Evolutionary conservation across 2,329 filamentous ascomycete genomes (phyloP), one percentile per base, ranked within the genome.

Genomic region (Aureobasidium sp.): DNA sequence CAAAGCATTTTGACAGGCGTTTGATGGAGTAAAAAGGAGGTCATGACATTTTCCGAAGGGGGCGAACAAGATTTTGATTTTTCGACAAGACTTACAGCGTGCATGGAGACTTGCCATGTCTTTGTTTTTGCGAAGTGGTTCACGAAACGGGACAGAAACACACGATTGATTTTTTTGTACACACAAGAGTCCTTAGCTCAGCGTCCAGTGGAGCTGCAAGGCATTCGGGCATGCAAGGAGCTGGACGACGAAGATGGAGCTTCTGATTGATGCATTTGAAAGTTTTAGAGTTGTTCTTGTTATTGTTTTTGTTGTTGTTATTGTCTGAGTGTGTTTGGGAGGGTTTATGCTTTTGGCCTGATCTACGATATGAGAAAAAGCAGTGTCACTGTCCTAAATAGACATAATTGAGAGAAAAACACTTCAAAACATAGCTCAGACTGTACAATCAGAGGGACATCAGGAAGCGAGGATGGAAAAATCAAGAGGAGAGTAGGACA

Each of bases 341-440:
- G 52, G 52, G 52, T 54, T 57, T 57, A 57, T 57, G 41, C 53
- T 57, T 54, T 57, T 57, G 53, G 39, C 39, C 53, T 36, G 39
- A 57, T 57, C 27, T 45, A 57, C 30, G 53, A 57, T 10, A 25
- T 57, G 29, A 55, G 32, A 57, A 45, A 36, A 42, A 55, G 52
- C 29, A 44, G 37, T 41, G 29, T 44, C 30, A 44, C 42, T 39
- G 32, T 42, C 30, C 25, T 42, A 39, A 39, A 21, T 58, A 47
- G 30, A 47, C 27, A 13, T 47, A 58, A 45, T 44, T 4, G n/a
- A 57, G 30, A 54, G 30, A 54, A 54, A 54, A 48, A 48, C 27
- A 48, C 45, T 16, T 9, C 16, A 29, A 53, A 37, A 27, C 21
- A 53, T 16, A 39, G 1, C 21, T 27, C 34, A 37, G 30, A 49